These are phyloP conservation scores for Tephrocybe sp. DNA, from an alignment of 768 basidiomycete species.

Conservation along the genomic window DNA sequence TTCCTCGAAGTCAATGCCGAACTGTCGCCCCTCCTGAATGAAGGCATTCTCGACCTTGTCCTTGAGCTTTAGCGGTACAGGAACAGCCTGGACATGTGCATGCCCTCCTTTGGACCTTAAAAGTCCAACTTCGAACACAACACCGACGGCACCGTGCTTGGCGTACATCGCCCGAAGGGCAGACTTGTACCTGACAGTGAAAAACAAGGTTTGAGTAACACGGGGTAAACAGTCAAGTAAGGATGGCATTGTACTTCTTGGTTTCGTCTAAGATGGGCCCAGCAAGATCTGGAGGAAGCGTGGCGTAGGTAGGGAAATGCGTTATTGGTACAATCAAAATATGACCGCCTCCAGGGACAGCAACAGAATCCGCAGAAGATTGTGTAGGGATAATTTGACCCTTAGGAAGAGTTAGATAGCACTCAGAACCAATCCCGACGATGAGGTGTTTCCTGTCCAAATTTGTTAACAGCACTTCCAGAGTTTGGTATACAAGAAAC, in stretches of 20 bases:
- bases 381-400: constrained; percentile 91
- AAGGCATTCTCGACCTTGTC: constrained; percentile 72
- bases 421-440: constrained; percentile 89
- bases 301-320: constrained; percentile 85
- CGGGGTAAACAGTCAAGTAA: neutral
- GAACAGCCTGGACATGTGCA: constrained; percentile 87
- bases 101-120: constrained; percentile 87
- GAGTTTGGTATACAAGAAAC: neutral
- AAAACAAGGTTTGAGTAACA: constrained; percentile 5
- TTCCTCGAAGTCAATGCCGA: constrained; percentile 73
- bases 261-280: constrained; percentile 79
- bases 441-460: constrained; percentile 85
- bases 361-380: constrained; percentile 40
- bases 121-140: constrained; percentile 88
- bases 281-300: constrained; percentile 77
- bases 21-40: constrained; percentile 57
- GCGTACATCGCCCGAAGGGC: constrained; percentile 73
- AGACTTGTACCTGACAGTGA: constrained; percentile 62
- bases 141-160: constrained; percentile 61
- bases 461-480: constrained; percentile 7
- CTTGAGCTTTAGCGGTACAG: constrained; percentile 64
- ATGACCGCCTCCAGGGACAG: constrained; percentile 94
- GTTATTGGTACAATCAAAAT: constrained; percentile 42
- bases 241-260: constrained; percentile 49
- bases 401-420: constrained; percentile 94